Conservation (phyloP, 192 early-diverging fungal species). For the Umbelopsis isabellina region DNA sequence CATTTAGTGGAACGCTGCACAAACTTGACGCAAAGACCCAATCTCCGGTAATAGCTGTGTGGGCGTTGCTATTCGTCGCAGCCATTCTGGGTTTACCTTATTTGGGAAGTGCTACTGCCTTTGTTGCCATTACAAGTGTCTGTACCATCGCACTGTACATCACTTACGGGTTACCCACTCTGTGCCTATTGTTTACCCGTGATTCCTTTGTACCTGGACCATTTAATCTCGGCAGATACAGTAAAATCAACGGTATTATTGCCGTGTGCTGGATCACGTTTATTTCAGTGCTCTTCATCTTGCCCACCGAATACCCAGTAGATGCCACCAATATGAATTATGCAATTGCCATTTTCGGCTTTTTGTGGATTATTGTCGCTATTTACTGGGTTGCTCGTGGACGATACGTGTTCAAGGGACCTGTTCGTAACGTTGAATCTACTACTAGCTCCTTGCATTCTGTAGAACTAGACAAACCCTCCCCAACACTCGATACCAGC, state of each 20-base stretch:
- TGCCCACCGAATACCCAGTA: slow-evolving; percentile 46
- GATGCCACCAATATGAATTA: slow-evolving; percentile 41
- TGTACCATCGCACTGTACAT: slow-evolving; percentile 44
- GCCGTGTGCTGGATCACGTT: slow-evolving; percentile 47
- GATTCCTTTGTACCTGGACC: slow-evolving; percentile 43
- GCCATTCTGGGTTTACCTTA: slow-evolving; percentile 44
- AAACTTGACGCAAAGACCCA: slow-evolving; percentile 41
- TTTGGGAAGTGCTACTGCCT: slow-evolving; percentile 42
- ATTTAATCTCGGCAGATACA: slow-evolving; percentile 45
- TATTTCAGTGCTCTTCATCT: slow-evolving; percentile 46
- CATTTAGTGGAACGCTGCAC: slow-evolving; percentile 38
- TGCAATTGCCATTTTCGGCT: slow-evolving; percentile 44
- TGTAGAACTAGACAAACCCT: not conserved
- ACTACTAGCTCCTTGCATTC: slow-evolving; percentile 14
- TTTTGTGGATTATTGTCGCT: slow-evolving; percentile 40
- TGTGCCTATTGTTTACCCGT: slow-evolving; percentile 42
- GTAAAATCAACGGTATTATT: slow-evolving; percentile 41
- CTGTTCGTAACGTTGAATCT: slow-evolving; percentile 38
- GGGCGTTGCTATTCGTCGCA: slow-evolving; percentile 37
- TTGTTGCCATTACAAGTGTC: slow-evolving; percentile 46
- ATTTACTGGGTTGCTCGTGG: slow-evolving; percentile 43
- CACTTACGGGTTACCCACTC: slow-evolving; percentile 46
- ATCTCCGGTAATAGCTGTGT: slow-evolving; percentile 44
- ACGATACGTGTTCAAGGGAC: slow-evolving; percentile 45
- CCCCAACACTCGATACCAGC: no score